Base-by-base conservation (phyloP, 176 grass and related monocot species). In the Cocos nucifera region DNA sequence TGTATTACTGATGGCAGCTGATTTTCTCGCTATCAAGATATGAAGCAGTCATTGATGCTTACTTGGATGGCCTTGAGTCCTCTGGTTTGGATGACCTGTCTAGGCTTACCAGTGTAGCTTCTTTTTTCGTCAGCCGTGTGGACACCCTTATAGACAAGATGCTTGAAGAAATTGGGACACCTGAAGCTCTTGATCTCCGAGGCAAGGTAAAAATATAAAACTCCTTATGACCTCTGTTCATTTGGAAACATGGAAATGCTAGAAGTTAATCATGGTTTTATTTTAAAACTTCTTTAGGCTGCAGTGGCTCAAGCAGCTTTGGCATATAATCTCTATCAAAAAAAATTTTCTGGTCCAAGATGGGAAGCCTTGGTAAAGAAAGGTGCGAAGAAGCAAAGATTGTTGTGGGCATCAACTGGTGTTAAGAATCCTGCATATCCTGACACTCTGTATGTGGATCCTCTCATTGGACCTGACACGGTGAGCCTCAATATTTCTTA, bases 331-430 rank as follows among this genome's bases (percentile, higher is more conserved):
- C 85, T 93, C 23, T 98, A 98, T 78, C 82, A 79, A 35, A 82
- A 98, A 79, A 98, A 98, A 76, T 98, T 98, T 59, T 98, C 94
- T 54, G 94, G 94, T 20, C 94, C 94, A 5, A 86, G 94, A 53
- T 98, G 94, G 94, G 94, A 98, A 53, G 88, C 88, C 62, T 89
- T 98, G 76, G 94, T 82, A 3, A 98, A 92, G 77, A 98, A 98
- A 69, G 94, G 94, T 68, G 94, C 94, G 19, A 98, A 83, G 84
- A 98, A 98, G 64, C 94, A 98, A 76, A 85, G 94, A 66, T 44
- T 98, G 53, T 64, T 98, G 71, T 98, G 94, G 94, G 94, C 94
- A 60, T 98, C 94, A 19, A 98, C 94, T 1, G 73, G 94, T 53
- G 94, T 98, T 14, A 98, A 98, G 76, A 98, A 98, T 67, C 94